Conservation (phyloP, 768 basidiomycete species). For the Kwoniella heveanensis region DNA sequence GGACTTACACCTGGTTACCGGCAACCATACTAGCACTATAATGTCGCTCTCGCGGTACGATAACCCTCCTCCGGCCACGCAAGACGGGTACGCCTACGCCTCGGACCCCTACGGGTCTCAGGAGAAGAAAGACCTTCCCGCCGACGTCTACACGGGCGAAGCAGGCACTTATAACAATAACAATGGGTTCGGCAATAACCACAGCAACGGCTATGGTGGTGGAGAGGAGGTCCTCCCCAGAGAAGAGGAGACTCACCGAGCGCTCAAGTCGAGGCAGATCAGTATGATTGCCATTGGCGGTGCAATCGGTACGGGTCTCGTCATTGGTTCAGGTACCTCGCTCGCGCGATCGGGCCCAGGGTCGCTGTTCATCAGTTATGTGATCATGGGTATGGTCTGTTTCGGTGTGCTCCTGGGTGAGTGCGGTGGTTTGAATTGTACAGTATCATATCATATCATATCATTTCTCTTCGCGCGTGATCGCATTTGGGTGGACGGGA, state of each 20-base stretch:
- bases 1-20: not conserved
- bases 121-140: constrained; percentile 15
- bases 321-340: constrained; percentile 51
- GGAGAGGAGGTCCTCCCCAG: constrained; percentile 19
- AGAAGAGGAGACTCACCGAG: constrained; percentile 25
- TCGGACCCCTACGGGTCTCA: not conserved
- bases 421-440: not conserved
- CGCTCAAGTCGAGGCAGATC: constrained; percentile 19
- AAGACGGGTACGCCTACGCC: not conserved
- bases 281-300: constrained; percentile 55
- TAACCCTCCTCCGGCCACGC: not conserved
- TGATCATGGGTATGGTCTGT: constrained; percentile 46
- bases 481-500: too few species aligned
- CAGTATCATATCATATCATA: not conserved
- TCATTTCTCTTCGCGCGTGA: too few species aligned
- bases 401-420: constrained; percentile 15
- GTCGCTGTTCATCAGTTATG: constrained; percentile 41
- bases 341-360: constrained; percentile 49
- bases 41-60: not conserved
- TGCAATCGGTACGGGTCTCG: constrained; percentile 54
- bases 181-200: not conserved
- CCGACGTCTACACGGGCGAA: constrained; percentile 4
- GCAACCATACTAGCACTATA: not conserved
- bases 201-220: not conserved
- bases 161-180: not conserved